These are phyloP conservation scores for Sideroxylon spinosum DNA, from an alignment of 179 eudicot genomes.

Conservation along the genomic window DNA sequence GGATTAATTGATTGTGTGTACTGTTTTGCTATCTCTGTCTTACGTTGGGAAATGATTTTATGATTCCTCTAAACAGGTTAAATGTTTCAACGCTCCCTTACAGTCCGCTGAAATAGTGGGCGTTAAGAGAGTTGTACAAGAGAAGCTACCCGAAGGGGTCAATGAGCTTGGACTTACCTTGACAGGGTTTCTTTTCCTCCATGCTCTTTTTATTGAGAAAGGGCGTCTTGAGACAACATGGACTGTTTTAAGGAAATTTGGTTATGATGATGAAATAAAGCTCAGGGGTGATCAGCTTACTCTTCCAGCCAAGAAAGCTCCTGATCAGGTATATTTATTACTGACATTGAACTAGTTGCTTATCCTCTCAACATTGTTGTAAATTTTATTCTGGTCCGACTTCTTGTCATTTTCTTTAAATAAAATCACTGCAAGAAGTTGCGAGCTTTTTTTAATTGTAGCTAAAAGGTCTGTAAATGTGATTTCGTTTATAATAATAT, in stretches of 20 bases:
- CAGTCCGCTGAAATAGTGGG: constrained; percentile 86
- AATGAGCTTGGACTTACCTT: constrained; percentile 79
- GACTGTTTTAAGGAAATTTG: constrained; percentile 89
- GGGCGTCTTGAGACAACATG: constrained; percentile 96
- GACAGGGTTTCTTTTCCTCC: constrained; percentile 82
- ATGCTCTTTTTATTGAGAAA: constrained; percentile 89
- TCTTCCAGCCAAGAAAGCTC: constrained; percentile 60
- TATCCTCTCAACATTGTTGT: neutral
- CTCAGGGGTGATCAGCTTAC: constrained; percentile 64
- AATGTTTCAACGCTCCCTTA: constrained; percentile 95
- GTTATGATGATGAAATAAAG: constrained; percentile 78
- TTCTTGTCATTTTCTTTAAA: neutral
- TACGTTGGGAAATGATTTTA: constrained; percentile 7
- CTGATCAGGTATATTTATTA: constrained; percentile 65
- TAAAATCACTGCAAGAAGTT: neutral
- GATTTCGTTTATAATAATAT: neutral
- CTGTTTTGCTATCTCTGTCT: neutral
- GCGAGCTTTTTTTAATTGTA: neutral
- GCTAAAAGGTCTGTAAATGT: constrained; percentile 6
- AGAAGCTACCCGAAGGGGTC: constrained; percentile 81
- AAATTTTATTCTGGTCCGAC: neutral
- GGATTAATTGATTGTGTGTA: neutral
- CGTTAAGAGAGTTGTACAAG: constrained; percentile 89
- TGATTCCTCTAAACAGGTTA: constrained; percentile 53
- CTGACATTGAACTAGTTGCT: neutral